Base-by-base conservation (phyloP, 345 rosid species). In the Dovyalis caffra region DNA sequence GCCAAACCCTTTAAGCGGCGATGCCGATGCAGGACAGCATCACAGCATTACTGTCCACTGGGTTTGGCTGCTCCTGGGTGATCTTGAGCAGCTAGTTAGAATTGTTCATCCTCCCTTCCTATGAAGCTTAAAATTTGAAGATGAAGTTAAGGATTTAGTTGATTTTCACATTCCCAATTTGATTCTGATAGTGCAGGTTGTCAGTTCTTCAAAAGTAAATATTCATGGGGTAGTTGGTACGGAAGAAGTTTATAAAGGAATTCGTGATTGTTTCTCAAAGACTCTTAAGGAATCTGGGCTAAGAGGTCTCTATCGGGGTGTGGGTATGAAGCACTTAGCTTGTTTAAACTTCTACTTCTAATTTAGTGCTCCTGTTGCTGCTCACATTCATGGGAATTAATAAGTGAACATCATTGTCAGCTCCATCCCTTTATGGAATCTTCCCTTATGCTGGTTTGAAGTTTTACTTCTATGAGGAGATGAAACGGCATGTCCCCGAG, bases 381-480 rank as follows among this genome's bases (percentile, higher is more conserved):
- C 56, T 72, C 66, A 23, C 43, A 61, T 61, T 69, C 69, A 66
- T 9, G 23, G 64, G 34, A 14, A 47, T 70, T 79, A 74, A 66
- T 61, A 51, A 28, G 20, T 45, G 68, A 53, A 63, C 28, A 40
- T 45, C 38, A 29, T 73, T 80, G 51, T 67, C 87, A 94, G 98
- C 91, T 82, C 98, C 98, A 73, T 92, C 98, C 16, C 83, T 94
- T 37, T 92, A 92, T 35, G 98, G 98, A 78, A 94, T 92, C 78
- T 94, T 94, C 83, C 98, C 99, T 51, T 94, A 92, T 57, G 97
- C 99, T 82, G 99, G 97, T 79, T 84, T 94, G 84, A 94, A 94
- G 85, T 94, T 94, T 82, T 94, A 94, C 89, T 90, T 94, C 85
- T 94, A 87, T 0, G 97, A 94, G 85, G 97, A 92, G 86, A 92